Percentiles rank a stretch among this genome's conserved stretches.
Conservation (phyloP, 306 rosid species). For the Argentina anserina region DNA sequence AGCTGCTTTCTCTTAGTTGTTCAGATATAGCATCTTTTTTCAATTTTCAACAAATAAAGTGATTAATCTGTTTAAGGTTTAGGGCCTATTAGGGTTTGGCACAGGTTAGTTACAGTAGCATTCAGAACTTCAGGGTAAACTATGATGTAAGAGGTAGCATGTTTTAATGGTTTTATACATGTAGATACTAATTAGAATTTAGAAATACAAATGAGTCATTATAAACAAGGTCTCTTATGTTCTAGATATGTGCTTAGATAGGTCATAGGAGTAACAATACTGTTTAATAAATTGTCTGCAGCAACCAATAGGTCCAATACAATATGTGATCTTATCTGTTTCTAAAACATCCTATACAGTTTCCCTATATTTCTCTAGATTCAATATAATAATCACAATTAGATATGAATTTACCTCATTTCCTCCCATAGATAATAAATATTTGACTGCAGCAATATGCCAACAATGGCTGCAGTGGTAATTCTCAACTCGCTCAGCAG, state of each 20-base stretch:
- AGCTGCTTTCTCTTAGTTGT: not conserved
- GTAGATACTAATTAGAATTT: not conserved
- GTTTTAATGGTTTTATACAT: not conserved
- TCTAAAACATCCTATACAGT: not conserved
- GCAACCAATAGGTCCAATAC: not conserved
- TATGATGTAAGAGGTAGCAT: not conserved
- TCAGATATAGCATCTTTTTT: not conserved
- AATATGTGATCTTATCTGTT: not conserved
- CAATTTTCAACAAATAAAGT: not conserved
- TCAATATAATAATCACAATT: not conserved
- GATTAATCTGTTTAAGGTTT: not conserved
- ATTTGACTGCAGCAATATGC: constrained; percentile 77
- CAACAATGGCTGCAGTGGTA: constrained; percentile 81
- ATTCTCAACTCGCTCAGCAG: constrained; percentile 78
- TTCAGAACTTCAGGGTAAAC: not conserved
- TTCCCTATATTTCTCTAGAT: not conserved
- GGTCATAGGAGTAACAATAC: not conserved
- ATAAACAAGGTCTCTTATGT: not conserved
- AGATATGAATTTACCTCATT: constrained; percentile 52
- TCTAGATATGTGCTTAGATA: not conserved
- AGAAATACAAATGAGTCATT: not conserved
- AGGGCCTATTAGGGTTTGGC: not conserved
- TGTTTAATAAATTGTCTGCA: not conserved
- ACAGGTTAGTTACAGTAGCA: not conserved
- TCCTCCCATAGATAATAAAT: constrained; percentile 49